Conservation (phyloP, 768 basidiomycete species). For the Kwoniella pini region DNA sequence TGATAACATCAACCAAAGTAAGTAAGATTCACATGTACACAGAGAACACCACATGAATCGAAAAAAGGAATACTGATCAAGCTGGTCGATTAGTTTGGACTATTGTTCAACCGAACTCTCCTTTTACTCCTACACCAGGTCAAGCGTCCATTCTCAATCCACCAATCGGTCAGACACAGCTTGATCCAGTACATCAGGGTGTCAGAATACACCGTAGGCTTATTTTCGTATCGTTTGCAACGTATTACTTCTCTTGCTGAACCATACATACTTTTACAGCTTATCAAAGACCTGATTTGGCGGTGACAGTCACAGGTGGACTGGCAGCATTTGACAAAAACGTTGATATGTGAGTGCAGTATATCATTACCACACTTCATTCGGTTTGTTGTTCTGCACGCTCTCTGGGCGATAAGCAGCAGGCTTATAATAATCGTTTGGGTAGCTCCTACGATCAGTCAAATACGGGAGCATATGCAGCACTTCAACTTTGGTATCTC, state of each 20-base stretch:
- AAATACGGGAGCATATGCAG: neutral
- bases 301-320: constrained; percentile 14
- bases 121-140: neutral
- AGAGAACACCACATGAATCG: neutral
- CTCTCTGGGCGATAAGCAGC: no score
- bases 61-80: neutral
- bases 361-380: neutral
- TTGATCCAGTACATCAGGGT: neutral
- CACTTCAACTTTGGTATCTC: constrained; percentile 6
- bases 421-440: no score
- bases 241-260: neutral
- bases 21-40: constrained; percentile 11
- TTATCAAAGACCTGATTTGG: constrained; percentile 12
- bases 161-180: neutral
- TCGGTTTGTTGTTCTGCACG: neutral
- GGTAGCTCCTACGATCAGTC: neutral
- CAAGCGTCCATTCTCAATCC: constrained; percentile 2
- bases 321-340: constrained; percentile 12
- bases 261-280: neutral
- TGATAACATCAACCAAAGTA: constrained; percentile 50
- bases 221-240: neutral
- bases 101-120: neutral
- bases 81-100: neutral
- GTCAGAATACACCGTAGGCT: constrained; percentile 7
- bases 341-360: constrained; percentile 13